A percentile compares a stretch with the other conserved stretches of the same genome.
These are phyloP conservation scores for Pisolithus tinctorius DNA, from an alignment of 768 basidiomycete species.

Conservation along the genomic window DNA sequence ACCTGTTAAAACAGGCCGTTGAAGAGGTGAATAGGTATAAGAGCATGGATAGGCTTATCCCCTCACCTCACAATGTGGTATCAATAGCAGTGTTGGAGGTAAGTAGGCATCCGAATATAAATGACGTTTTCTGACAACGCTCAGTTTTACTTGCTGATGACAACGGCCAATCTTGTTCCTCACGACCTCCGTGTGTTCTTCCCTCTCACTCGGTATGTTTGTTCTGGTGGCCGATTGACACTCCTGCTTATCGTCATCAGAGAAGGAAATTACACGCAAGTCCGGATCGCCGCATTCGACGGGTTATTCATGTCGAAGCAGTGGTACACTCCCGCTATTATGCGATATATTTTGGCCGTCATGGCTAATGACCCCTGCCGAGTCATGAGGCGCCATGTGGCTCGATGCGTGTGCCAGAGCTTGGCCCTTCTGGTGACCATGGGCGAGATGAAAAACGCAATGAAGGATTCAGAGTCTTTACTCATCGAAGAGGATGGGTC, in stretches of 20 bases:
- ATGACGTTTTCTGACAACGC: constrained; percentile 5
- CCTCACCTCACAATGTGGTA: constrained; percentile 90
- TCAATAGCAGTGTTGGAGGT: constrained; percentile 91
- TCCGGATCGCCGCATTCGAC: constrained; percentile 92
- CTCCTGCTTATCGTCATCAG: constrained; percentile 34
- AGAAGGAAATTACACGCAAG: constrained; percentile 89
- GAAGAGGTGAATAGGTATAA: constrained; percentile 87
- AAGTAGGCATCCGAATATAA: constrained; percentile 12
- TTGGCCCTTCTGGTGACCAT: constrained; percentile 80
- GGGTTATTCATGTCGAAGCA: constrained; percentile 77
- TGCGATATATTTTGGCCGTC: constrained; percentile 83
- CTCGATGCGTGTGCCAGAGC: constrained; percentile 79
- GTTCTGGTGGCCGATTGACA: background rate
- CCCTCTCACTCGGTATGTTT: constrained; percentile 74
- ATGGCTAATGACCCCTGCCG: constrained; percentile 83
- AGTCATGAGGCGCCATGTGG: constrained; percentile 78
- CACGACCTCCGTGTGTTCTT: constrained; percentile 76
- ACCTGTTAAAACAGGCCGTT: constrained; percentile 65
- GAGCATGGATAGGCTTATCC: constrained; percentile 91
- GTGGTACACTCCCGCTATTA: constrained; percentile 78
- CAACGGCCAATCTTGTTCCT: constrained; percentile 69
- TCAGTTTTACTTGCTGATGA: constrained; percentile 77
- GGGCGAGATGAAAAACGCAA: constrained; percentile 78
- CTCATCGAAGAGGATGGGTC: constrained; percentile 85
- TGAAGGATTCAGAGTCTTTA: constrained; percentile 70